Base-by-base conservation (phyloP, 1,284 basidiomycete genomes). In the Pseudozyma tsukubaensis region DNA sequence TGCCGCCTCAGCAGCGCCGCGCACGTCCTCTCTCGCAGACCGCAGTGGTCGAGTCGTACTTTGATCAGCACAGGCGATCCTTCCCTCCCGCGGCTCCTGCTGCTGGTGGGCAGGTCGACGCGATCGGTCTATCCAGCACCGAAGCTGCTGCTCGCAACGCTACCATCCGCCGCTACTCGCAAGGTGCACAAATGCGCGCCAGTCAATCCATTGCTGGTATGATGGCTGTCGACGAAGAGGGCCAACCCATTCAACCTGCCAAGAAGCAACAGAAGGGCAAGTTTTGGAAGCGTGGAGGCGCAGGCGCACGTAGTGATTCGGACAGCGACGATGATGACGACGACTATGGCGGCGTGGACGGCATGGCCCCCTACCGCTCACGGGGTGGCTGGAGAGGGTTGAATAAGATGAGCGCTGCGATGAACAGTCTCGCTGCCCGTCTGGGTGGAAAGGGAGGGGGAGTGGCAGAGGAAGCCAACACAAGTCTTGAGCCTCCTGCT, bases 361-460 rank as follows among this genome's bases (percentile, higher is more conserved):
- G 50, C 9, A 19, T 36, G 12, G 59, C 49, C 14, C 49, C 59
- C 12, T 67, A 62, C 57, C 44, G 59, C 21, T 60, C 62, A 16
- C 67, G 65, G 5, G 75, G 75, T 12, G 61, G 66, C 9, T 80
- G 78, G 78, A 58, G 59, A n/a, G 78, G 78, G 9, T 45, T 77
- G 37, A 76, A 65, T 47, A 77, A 75, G 75, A 80, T 80, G 75
- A 61, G 52, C 18, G 75, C 72, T 0, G 77, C 77, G 34, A 63
- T 80, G 55, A 59, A 49, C 39, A 62, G 55, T 14, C 35, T 78
- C 24, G 52, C 57, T 21, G 54, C 56, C 14, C 63, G 60, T 6
- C 42, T 75, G 35, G 72, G 69, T 34, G 66, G 36, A 0, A 57
- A 48, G 34, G 55, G 42, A 21, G 58, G 62, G 12, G 67, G 40